Evolutionary conservation across 805 yeast genomes (phyloP).

Genomic region (Metschnikowia lochheadii): DNA sequence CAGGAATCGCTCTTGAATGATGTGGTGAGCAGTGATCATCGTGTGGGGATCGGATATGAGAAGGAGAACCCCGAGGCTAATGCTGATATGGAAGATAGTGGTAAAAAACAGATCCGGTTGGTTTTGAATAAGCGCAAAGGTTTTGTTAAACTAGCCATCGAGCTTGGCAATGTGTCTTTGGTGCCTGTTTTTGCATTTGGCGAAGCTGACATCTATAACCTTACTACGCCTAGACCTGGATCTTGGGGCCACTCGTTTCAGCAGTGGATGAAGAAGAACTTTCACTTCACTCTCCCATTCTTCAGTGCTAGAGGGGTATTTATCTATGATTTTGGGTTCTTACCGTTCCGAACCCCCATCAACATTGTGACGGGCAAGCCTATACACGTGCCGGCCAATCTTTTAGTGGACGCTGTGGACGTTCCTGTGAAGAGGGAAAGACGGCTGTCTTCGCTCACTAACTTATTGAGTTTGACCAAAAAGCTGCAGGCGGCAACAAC

Average conservation of each 20-base stretch:
- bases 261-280: conserved; percentile 60
- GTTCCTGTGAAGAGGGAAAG: conserved; percentile 22
- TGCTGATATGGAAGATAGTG: conserved; percentile 35
- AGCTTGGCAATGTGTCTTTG: conserved; percentile 67
- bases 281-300: conserved; percentile 86
- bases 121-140: conserved; percentile 80
- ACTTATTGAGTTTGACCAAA: conserved; percentile 23
- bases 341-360: conserved; percentile 81
- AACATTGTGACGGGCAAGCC: conserved; percentile 73
- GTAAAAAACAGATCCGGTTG: conserved; percentile 48
- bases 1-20: conserved; percentile 69
- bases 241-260: conserved; percentile 56
- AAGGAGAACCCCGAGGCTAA: not conserved
- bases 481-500: conserved; percentile 15
- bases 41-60: conserved; percentile 34
- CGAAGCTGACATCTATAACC: conserved; percentile 60
- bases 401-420: conserved; percentile 28
- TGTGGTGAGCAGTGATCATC: conserved; percentile 30
- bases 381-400: conserved; percentile 47
- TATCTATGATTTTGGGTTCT: conserved; percentile 84
- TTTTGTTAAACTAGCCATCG: conserved; percentile 80
- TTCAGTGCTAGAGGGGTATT: conserved; percentile 90
- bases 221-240: conserved; percentile 38
- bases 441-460: conserved; percentile 25
- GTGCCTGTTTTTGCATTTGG: conserved; percentile 94